Evolutionary conservation across 768 basidiomycete species (phyloP), one percentile per base, ranked within the genome.

Genomic region (Mycena rosella): DNA sequence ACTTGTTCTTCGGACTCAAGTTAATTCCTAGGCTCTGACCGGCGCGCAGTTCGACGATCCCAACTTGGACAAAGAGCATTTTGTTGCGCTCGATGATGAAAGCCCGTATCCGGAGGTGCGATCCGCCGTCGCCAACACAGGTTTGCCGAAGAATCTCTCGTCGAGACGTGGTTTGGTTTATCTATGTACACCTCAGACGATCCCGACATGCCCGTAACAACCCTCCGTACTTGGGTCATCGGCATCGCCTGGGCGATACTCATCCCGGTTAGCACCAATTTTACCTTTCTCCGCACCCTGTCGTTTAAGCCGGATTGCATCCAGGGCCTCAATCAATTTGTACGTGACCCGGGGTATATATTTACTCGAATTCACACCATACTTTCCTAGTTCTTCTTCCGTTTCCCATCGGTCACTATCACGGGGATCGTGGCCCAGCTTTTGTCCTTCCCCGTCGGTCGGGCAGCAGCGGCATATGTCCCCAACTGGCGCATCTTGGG

Each of bases 71-170:
- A 83, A 79, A 72, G 80, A 82, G 3, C 67, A 78, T 57, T 71
- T 76, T 32, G 67, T 80, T 32, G 75, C 70, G 13, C 79, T 81
- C 49, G 87, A 88, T 57, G 87, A 90, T 70, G 93, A 95, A 71
- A 92, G 91, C 42, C 91, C 92, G 30, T 93, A 93, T 69, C 87
- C 93, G 0, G 91, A 94, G 75, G 92, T 93, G 32, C 87, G 91
- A 47, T 86, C 87, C 51, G 87, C 88, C 52, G 89, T 90, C n/a
- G 85, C 88, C 42, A 90, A 90, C 26, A 67, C 66, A 44, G 66
- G 66, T 62, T 9, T 18, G 53, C 10, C 3, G 9, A 2, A 45
- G 24, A 20, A 11, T 1, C 15, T 53, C 13, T 56, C 22, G n/a
- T 40, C 22, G 17, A 26, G n/a, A 15, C 91, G 91, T 69, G 85